Conservation (phyloP, 352 stramenopile genomes). For the Globisporangium ultimum region DNA sequence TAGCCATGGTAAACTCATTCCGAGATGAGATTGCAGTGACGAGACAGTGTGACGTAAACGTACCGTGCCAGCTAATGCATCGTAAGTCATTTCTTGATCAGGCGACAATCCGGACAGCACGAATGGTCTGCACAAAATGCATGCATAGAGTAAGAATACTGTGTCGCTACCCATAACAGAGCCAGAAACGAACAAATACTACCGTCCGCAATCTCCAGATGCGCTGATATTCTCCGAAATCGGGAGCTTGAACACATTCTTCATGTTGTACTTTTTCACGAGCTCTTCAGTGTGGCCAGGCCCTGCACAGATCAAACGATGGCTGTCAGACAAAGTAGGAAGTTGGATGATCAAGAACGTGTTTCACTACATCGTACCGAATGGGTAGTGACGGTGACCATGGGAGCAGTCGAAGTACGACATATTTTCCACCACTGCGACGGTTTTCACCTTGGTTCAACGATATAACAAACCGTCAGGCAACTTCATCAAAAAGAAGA, state of each 20-base stretch:
- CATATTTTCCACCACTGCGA: constrained; percentile 99
- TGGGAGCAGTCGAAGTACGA: constrained; percentile 93
- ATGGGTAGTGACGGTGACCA: constrained; percentile 83
- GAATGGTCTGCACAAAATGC: constrained; percentile 50
- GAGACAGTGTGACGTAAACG: not conserved
- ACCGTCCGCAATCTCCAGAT: constrained; percentile 76
- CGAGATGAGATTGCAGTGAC: too few relatives aligned
- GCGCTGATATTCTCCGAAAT: constrained; percentile 74
- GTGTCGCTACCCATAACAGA: too few relatives aligned
- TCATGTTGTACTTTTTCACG: constrained; percentile 75
- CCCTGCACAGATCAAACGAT: constrained; percentile 24
- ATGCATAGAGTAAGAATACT: not conserved
- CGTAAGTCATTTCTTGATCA: constrained; percentile 70
- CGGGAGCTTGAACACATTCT: constrained; percentile 83
- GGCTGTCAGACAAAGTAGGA: not conserved
- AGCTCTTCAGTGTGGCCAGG: constrained; percentile 72
- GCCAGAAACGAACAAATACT: not conserved
- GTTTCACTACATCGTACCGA: constrained; percentile 36
- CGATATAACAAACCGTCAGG: not conserved
- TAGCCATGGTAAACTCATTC: too few relatives aligned
- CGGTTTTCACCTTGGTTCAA: constrained; percentile 85
- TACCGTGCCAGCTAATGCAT: constrained; percentile 61
- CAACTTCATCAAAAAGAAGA: not conserved
- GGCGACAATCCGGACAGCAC: constrained; percentile 64
- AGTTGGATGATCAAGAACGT: not conserved